Evolutionary conservation across 768 basidiomycete genomes (phyloP), one percentile per base, ranked within the genome.

Genomic region (Termitomyces sp.): DNA sequence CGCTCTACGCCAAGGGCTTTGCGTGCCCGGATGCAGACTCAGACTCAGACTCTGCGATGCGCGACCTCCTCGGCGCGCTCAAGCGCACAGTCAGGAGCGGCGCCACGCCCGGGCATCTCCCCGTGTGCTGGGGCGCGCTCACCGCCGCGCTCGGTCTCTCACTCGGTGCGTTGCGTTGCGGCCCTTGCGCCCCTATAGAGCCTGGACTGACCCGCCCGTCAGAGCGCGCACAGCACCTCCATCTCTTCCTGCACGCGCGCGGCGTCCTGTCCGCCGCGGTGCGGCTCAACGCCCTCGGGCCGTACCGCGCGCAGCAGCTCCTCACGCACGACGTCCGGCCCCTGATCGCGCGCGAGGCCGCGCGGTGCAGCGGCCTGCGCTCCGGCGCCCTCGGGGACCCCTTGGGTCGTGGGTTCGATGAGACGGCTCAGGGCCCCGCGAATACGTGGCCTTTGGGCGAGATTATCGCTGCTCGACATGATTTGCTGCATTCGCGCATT

Each of bases 361-460:
- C 64, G 1, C 75, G 72, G 54, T 84, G 79, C 63, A 72, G 70
- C 41, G 55, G 75, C 49, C 65, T 87, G 43, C 76, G 77, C n/a
- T n/a, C n/a, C n/a, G n/a, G n/a, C n/a, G n/a, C n/a, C n/a, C n/a
- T n/a, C n/a, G n/a, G n/a, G n/a, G n/a, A n/a, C n/a, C n/a, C n/a
- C n/a, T n/a, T n/a, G n/a, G n/a, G n/a, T n/a, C n/a, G n/a, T n/a
- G n/a, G n/a, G n/a, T n/a, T n/a, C n/a, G 76, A 82, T 59, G 74
- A 77, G 33, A 66, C 65, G 13, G 66, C 74, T 11, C 64, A 75
- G 35, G 88, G 85, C 0, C 94, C 95, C 4, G 87, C 88, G 38
- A 94, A 86, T 65, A 98, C 92, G 16, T 98, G 96, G 96, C 97
- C 96, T 0, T 71, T 99, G 20, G 95, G 94, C 18, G 97, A 99